Conservation (phyloP, 805 yeast genomes). For the Lachancea mirantina region DNA sequence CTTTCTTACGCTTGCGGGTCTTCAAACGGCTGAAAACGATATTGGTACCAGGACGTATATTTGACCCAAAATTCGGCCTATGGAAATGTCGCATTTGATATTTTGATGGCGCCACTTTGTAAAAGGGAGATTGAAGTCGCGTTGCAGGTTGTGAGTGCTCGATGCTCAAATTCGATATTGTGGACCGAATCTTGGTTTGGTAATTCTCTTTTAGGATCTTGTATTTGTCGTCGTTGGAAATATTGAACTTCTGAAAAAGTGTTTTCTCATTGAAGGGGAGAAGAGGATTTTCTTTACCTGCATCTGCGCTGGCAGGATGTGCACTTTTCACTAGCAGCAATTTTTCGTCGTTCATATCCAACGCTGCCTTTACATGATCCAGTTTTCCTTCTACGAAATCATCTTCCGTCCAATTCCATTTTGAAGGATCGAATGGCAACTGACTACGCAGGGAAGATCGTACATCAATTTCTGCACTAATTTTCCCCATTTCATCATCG, state of each 20-base stretch:
- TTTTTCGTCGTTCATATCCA: constrained; percentile 86
- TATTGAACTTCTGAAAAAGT: constrained; percentile 58
- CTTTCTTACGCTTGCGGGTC: constrained; percentile 78
- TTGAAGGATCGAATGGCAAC: constrained; percentile 23
- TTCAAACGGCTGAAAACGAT: constrained; percentile 72
- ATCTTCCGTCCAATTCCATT: constrained; percentile 41
- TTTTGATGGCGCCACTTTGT: constrained; percentile 66
- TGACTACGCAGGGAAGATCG: constrained; percentile 7
- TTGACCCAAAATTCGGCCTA: constrained; percentile 54
- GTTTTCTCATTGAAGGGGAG: constrained; percentile 47
- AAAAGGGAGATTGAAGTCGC: constrained; percentile 83
- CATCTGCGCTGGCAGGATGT: constrained; percentile 6
- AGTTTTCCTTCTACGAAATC: constrained; percentile 68
- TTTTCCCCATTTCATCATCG: background rate
- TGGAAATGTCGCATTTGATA: constrained; percentile 72
- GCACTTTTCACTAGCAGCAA: constrained; percentile 48
- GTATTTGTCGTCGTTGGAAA: constrained; percentile 85
- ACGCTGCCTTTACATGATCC: constrained; percentile 25
- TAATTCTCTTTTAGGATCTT: constrained; percentile 77
- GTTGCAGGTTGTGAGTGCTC: constrained; percentile 89
- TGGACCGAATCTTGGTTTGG: constrained; percentile 86
- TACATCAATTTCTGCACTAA: background rate
- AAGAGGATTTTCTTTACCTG: constrained; percentile 22
- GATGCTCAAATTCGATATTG: constrained; percentile 81
- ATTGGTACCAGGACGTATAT: constrained; percentile 67